phyloP scores from a whole-genome alignment of 352 stramenopile genomes.

The Phytophthora hibernalis region DNA sequence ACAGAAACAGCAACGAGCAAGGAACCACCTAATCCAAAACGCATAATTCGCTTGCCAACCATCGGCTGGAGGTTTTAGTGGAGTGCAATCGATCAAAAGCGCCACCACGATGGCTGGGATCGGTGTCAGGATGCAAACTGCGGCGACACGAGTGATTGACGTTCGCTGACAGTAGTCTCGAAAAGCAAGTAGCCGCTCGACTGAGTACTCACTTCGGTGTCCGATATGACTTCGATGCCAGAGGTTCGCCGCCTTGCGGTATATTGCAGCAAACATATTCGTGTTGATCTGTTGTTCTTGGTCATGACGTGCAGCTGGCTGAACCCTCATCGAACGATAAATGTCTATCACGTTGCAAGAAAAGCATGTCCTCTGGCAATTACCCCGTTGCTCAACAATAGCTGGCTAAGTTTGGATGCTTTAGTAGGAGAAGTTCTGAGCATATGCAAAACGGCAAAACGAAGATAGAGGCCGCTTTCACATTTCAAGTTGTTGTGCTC shows the following conservation, averaged over 20 bases:
- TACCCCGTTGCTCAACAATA: not conserved
- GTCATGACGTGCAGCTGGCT: not conserved
- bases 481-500: too few species aligned
- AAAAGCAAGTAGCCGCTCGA: slow-evolving; percentile 17
- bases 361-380: too few species aligned
- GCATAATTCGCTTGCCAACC: slow-evolving; percentile 29
- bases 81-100: slow-evolving; percentile 28
- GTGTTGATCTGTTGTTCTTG: not conserved
- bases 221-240: slow-evolving; percentile 21
- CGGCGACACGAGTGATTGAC: not conserved
- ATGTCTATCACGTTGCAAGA: not conserved
- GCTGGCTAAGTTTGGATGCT: not conserved
- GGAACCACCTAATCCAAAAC: slow-evolving; percentile 27
- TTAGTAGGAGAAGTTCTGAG: not conserved
- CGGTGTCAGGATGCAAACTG: slow-evolving; percentile 16
- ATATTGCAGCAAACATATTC: not conserved
- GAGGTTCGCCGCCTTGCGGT: not conserved
- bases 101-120: slow-evolving; percentile 17
- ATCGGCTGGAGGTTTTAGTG: slow-evolving; percentile 14
- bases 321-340: not conserved
- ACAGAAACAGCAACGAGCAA: slow-evolving; percentile 15
- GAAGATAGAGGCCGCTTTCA: too few species aligned
- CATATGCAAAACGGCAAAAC: too few species aligned
- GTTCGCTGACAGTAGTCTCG: slow-evolving; percentile 10
- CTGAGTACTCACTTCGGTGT: slow-evolving; percentile 14